phyloP scores from a whole-genome alignment of 1,284 basidiomycete species.

The Neonothopanus nambi region DNA sequence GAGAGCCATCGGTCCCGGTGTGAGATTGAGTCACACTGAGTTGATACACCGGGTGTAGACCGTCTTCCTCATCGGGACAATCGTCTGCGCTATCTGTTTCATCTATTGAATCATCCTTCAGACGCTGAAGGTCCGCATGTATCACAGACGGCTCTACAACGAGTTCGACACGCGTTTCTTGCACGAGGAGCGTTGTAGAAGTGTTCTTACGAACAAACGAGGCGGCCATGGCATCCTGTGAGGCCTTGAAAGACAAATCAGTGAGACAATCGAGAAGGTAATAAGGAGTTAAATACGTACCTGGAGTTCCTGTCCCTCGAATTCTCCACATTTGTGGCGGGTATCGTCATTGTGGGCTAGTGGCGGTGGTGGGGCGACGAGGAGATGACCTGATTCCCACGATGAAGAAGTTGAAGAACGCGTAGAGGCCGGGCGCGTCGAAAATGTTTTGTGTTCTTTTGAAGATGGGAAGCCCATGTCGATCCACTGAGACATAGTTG shows the following conservation, averaged over 20 bases:
- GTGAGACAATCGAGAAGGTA: not conserved
- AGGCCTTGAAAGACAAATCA: not conserved
- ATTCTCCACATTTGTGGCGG: too few relatives aligned
- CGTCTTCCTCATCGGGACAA: not conserved
- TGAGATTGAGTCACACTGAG: not conserved
- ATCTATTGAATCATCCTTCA: not conserved
- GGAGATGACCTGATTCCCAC: constrained; percentile 7
- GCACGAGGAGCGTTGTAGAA: constrained; percentile 5
- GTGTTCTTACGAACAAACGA: too few relatives aligned
- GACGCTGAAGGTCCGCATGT: constrained; percentile 3
- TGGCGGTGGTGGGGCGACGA: not conserved
- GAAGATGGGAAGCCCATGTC: constrained; percentile 6
- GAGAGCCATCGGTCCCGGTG: not conserved
- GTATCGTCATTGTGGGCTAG: too few relatives aligned
- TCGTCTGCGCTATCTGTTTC: not conserved
- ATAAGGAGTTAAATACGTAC: constrained; percentile 1
- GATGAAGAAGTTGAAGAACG: constrained; percentile 2
- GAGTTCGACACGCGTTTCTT: constrained; percentile 9
- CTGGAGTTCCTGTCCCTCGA: not conserved
- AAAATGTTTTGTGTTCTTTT: not conserved
- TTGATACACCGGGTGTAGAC: not conserved
- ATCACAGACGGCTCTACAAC: not conserved
- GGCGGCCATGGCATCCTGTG: not conserved
- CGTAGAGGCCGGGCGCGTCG: constrained; percentile 9
- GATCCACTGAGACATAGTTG: not conserved